Evolutionary conservation across 2,329 filamentous ascomycete species (phyloP).

Genomic region (Fusarium domesticum): DNA sequence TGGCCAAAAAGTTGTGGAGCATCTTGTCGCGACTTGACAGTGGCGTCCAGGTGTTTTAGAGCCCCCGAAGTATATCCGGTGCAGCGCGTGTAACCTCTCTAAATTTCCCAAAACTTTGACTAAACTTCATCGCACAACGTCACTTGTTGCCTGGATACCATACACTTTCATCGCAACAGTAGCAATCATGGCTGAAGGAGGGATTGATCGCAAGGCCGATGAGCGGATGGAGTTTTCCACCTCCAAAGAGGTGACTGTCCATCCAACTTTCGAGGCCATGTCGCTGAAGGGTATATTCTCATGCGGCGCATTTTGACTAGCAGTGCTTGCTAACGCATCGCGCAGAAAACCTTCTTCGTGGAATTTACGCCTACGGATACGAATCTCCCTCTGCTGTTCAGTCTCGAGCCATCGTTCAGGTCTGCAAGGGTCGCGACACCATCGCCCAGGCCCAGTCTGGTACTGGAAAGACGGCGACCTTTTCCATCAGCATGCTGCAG

Average conservation of each 20-base stretch:
- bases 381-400: slow-evolving; percentile 97
- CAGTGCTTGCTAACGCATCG: slow-evolving; percentile 10
- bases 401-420: slow-evolving; percentile 95
- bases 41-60: slow-evolving; percentile 19
- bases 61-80: slow-evolving; percentile 34
- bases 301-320: not conserved
- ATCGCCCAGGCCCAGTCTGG: slow-evolving; percentile 97
- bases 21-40: slow-evolving; percentile 27
- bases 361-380: slow-evolving; percentile 98
- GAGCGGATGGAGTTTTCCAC: slow-evolving; percentile 98
- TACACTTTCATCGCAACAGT: slow-evolving; percentile 3
- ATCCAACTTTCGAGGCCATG: slow-evolving; percentile 93
- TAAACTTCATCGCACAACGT: slow-evolving; percentile 15
- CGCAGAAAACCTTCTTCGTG: slow-evolving; percentile 85
- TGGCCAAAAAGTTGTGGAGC: slow-evolving; percentile 29
- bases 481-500: slow-evolving; percentile 93
- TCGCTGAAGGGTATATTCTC: slow-evolving; percentile 72
- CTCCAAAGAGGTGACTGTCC: slow-evolving; percentile 94
- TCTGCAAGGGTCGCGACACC: slow-evolving; percentile 98
- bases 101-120: slow-evolving; percentile 31
- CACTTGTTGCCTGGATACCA: slow-evolving; percentile 3
- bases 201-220: slow-evolving; percentile 86
- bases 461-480: slow-evolving; percentile 95
- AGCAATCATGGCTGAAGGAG: slow-evolving; percentile 77
- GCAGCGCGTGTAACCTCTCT: slow-evolving; percentile 13